Conservation (phyloP, 169 alveolate species). For the Plasmodium chabaudi region DNA sequence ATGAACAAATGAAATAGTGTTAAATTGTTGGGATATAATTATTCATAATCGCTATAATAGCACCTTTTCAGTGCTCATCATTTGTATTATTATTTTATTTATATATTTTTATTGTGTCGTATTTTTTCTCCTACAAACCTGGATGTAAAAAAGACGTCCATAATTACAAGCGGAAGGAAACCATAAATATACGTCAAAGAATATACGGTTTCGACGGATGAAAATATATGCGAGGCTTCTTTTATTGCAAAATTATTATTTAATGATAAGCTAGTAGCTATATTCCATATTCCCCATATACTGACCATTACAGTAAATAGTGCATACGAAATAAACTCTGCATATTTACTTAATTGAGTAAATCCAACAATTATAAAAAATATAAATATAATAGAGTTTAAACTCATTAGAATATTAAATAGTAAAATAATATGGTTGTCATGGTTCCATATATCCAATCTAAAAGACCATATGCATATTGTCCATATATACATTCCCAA, state of each 20-base stretch:
- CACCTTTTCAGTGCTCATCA: neutral
- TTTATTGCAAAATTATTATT: slow-evolving; percentile 9
- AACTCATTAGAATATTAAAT: slow-evolving; percentile 75
- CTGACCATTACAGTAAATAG: slow-evolving; percentile 62
- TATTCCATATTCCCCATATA: slow-evolving; percentile 81
- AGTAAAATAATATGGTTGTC: slow-evolving; percentile 40
- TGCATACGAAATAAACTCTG: slow-evolving; percentile 77
- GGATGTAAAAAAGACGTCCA: slow-evolving; percentile 79
- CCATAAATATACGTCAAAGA: slow-evolving; percentile 76
- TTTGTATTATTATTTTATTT: neutral
- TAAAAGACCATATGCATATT: slow-evolving; percentile 60
- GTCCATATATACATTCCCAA: slow-evolving; percentile 77
- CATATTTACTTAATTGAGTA: slow-evolving; percentile 28
- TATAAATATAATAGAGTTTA: slow-evolving; percentile 43
- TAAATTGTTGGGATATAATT: too few relatives aligned
- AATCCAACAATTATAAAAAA: slow-evolving; percentile 48
- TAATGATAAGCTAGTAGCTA: slow-evolving; percentile 33
- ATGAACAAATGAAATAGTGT: too few relatives aligned
- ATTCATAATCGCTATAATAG: neutral
- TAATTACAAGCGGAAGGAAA: slow-evolving; percentile 78
- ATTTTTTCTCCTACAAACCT: slow-evolving; percentile 57
- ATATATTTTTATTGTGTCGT: neutral
- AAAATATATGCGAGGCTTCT: slow-evolving; percentile 9
- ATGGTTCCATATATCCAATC: slow-evolving; percentile 48
- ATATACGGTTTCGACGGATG: slow-evolving; percentile 76